A percentile compares a stretch with the other conserved stretches of the same genome.
These are phyloP conservation scores for Blechomonas ayalai DNA, from an alignment of 208 protist species.

Conservation along the genomic window DNA sequence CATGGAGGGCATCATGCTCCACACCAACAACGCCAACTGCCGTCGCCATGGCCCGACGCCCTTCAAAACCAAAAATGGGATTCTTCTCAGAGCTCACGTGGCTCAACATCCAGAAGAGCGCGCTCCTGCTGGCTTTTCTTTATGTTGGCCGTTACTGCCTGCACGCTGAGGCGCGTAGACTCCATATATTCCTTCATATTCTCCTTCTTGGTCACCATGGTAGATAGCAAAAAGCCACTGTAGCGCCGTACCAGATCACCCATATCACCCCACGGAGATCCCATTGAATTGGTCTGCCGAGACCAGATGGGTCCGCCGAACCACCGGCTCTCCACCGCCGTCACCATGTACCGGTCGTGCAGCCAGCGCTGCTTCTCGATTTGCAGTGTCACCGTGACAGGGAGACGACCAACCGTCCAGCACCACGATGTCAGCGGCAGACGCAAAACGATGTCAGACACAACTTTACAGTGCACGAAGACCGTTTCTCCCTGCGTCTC, in stretches of 20 bases:
- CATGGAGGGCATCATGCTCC: constrained; percentile 3
- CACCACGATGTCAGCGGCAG: constrained; percentile 35
- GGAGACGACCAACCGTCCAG: constrained; percentile 13
- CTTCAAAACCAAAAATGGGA: too few species aligned
- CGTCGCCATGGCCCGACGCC: too few species aligned
- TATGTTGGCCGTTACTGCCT: too few species aligned
- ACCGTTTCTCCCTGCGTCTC: constrained; percentile 35
- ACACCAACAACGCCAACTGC: constrained; percentile 2
- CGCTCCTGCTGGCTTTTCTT: too few species aligned
- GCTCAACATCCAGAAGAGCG: too few species aligned
- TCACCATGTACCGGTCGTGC: constrained; percentile 14
- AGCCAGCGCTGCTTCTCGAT: constrained; percentile 18
- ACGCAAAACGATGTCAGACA: constrained; percentile 20
- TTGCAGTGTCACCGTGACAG: constrained; percentile 40
- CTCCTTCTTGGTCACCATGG: constrained; percentile 31
- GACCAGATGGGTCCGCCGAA: constrained; percentile 61
- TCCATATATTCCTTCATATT: constrained; percentile 13
- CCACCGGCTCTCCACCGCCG: constrained; percentile 63
- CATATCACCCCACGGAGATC: constrained; percentile 48
- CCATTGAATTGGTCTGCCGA: constrained; percentile 32
- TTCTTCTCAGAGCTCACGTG: too few species aligned
- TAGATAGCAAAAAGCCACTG: constrained; percentile 50
- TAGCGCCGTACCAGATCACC: constrained; percentile 56
- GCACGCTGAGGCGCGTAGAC: too few species aligned
- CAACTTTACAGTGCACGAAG: constrained; percentile 50